These are phyloP conservation scores for Cladophialophora immunda DNA, from an alignment of 2,329 filamentous ascomycete species.

Conservation along the genomic window DNA sequence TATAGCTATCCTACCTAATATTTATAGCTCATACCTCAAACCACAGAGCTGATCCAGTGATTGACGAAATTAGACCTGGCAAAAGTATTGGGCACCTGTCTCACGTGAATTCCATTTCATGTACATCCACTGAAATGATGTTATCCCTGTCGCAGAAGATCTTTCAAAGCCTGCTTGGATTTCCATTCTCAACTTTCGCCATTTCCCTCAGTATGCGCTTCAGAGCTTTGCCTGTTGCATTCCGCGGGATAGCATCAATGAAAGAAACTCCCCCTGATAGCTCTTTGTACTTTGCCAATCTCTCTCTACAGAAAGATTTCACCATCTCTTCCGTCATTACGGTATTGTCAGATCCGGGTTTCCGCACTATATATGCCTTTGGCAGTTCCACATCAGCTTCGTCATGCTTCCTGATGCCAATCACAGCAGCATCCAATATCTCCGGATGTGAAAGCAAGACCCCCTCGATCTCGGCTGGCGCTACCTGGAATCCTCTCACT, in stretches of 20 bases:
- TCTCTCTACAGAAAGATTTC: conserved; percentile 50
- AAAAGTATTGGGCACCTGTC: no score
- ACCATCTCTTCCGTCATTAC: conserved; percentile 51
- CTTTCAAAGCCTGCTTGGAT: neutral
- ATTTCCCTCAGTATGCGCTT: conserved; percentile 34
- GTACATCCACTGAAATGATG: no score
- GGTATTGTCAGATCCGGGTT: conserved; percentile 48
- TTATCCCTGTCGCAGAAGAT: neutral
- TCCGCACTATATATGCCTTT: conserved; percentile 58
- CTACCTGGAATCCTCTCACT: conserved; percentile 53
- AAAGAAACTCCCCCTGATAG: conserved; percentile 59
- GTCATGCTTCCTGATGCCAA: conserved; percentile 52
- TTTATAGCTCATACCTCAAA: no score
- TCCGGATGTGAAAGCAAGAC: conserved; percentile 54
- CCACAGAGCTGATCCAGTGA: no score
- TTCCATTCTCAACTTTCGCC: conserved; percentile 21
- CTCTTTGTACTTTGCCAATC: conserved; percentile 70
- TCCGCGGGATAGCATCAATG: conserved; percentile 59
- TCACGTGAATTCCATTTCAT: no score
- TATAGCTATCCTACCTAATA: no score
- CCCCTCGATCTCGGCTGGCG: conserved; percentile 58
- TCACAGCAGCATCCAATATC: conserved; percentile 58
- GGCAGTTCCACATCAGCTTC: conserved; percentile 39
- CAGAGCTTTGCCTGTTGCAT: conserved; percentile 59
- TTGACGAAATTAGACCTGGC: no score